Evolutionary conservation across 2,329 filamentous ascomycete genomes (phyloP), one percentile per base, ranked within the genome.

Genomic region (Ascochyta koolunga): DNA sequence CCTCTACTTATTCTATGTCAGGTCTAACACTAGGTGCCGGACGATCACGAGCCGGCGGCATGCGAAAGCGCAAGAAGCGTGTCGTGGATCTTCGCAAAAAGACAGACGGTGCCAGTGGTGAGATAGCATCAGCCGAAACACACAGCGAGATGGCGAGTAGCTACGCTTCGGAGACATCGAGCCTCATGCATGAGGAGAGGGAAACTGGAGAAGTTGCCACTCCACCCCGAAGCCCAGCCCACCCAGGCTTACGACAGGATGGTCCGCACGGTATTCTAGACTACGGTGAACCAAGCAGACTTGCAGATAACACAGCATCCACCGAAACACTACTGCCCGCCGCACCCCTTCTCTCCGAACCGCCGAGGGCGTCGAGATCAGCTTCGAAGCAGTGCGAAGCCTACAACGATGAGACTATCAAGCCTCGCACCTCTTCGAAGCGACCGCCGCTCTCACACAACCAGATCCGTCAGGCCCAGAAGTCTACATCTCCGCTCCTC

Each of bases 61-160:
- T 85, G 29, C 85, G 89, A 48, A 93, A 90, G 78, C 90, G 90
- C 80, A 96, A 93, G 83, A 91, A 86, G 54, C 83, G 91, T 18
- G 87, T 96, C 13, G 89, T 96, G 56, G 91, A 96, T 67, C 79
- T 96, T 13, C 83, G 91, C n/a, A 86, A 83, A 57, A 80, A 83
- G 58, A 84, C 83, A 65, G 81, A 82, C 54, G 74, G 70, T 11
- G 72, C 72, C 45, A 78, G 79, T 33, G 74, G 70, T 25, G 80
- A 81, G 22, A 78, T 78, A 33, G 73, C 79, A 24, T 84, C 81
- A 32, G 83, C 84, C 11, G 79, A 79, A 10, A 82, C 80, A 21
- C 76, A 73, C 10, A 78, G 75, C 15, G 80, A 80, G 38, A 67
- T 73, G 13, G 78, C 78, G 21, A 87, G 85, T 15, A 77, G 86